Conservation (phyloP, 176 grass and related monocot genomes). For the Phoenix roebelenii region DNA sequence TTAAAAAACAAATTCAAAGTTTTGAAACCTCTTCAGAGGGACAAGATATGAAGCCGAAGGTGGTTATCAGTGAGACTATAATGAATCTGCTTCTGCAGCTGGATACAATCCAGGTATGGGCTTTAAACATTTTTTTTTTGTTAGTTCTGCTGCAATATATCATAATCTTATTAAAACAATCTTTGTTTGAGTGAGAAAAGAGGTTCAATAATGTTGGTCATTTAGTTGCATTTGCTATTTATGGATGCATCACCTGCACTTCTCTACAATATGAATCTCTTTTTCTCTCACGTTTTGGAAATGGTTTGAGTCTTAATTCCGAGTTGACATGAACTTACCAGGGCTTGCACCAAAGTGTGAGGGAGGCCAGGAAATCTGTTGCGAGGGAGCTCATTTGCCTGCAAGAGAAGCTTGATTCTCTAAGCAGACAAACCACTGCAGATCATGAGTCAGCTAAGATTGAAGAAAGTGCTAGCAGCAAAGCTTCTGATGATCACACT, state of each 20-base stretch:
- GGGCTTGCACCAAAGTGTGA: conserved; percentile 50
- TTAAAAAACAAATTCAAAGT: conserved; percentile 37
- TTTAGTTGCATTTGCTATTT: too few species aligned
- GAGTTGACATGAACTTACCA: not conserved
- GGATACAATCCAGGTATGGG: conserved; percentile 77
- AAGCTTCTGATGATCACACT: not conserved
- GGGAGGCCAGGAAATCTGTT: conserved; percentile 62
- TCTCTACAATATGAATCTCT: too few species aligned
- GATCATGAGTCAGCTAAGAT: conserved; percentile 2
- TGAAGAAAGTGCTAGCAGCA: conserved; percentile 5
- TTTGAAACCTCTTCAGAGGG: conserved; percentile 30
- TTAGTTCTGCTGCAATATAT: too few species aligned
- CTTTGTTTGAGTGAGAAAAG: too few species aligned
- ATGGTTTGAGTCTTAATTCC: not conserved
- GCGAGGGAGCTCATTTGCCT: conserved; percentile 51
- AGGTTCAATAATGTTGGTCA: too few species aligned
- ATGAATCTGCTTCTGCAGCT: conserved; percentile 92
- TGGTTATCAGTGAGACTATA: conserved; percentile 43
- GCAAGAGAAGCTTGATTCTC: conserved; percentile 64
- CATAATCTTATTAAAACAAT: too few species aligned
- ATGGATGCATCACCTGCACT: too few species aligned
- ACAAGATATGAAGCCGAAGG: conserved; percentile 30
- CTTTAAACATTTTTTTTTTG: conserved; percentile 8
- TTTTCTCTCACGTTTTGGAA: too few species aligned
- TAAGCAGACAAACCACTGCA: conserved; percentile 9